These are phyloP conservation scores for Talaromyces sp. DNA, from an alignment of 2,329 filamentous ascomycete species.

Conservation along the genomic window DNA sequence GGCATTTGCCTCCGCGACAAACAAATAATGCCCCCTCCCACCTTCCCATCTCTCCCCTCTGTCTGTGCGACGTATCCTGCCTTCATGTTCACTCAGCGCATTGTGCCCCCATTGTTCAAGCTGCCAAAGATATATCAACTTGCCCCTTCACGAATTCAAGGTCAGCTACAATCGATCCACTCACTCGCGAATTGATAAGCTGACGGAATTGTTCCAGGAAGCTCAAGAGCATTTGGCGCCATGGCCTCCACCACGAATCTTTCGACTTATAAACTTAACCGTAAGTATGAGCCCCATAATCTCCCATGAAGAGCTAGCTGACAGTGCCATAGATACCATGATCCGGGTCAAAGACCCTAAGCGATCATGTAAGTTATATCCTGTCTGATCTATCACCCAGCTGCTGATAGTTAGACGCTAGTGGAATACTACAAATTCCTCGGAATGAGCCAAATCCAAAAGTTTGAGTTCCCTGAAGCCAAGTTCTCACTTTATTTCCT, in stretches of 20 bases:
- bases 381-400: neutral
- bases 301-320: slow-evolving; percentile 12
- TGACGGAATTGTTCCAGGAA: slow-evolving; percentile 23
- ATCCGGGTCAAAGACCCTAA: slow-evolving; percentile 93
- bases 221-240: slow-evolving; percentile 41
- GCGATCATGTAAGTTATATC: slow-evolving; percentile 43
- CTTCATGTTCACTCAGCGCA: neutral
- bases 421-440: slow-evolving; percentile 94
- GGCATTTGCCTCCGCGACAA: neutral
- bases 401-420: slow-evolving; percentile 25
- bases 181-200: neutral
- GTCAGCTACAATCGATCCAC: neutral
- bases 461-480: slow-evolving; percentile 75
- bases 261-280: slow-evolving; percentile 63
- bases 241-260: slow-evolving; percentile 57
- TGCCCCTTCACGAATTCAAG: neutral
- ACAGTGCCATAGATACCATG: slow-evolving; percentile 54
- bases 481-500: slow-evolving; percentile 97
- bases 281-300: slow-evolving; percentile 36
- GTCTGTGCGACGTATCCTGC: neutral
- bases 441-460: slow-evolving; percentile 78
- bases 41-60: neutral
- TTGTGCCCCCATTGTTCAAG: neutral
- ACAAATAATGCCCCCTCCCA: neutral
- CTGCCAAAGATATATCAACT: neutral